Evolutionary conservation across 1,139 yeast genomes (phyloP).

Genomic region (Suhomyces anneliseae): DNA sequence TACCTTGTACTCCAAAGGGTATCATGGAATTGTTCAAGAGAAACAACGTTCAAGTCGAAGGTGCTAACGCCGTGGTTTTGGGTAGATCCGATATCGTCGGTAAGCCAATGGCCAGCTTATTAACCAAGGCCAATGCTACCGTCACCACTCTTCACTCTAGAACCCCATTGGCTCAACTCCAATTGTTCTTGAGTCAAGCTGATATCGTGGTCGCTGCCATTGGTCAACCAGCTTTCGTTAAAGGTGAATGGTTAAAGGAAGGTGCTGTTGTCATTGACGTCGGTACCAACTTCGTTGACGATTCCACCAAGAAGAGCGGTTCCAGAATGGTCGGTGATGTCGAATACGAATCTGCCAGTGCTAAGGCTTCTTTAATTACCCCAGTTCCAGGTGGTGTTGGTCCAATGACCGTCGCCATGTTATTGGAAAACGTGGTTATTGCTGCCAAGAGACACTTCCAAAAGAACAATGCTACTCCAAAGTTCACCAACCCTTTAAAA

Average conservation of each 20-base stretch:
- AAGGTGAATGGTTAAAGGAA: slow-evolving; percentile 70
- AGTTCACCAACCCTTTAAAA: slow-evolving; percentile 53
- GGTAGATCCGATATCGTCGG: slow-evolving; percentile 87
- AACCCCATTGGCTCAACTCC: slow-evolving; percentile 58
- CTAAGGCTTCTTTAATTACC: slow-evolving; percentile 62
- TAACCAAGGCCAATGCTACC: slow-evolving; percentile 71
- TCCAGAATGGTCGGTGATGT: slow-evolving; percentile 75
- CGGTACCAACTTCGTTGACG: slow-evolving; percentile 74
- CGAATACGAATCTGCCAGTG: slow-evolving; percentile 57
- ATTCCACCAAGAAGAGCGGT: slow-evolving; percentile 55
- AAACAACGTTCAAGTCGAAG: slow-evolving; percentile 62
- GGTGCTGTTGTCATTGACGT: slow-evolving; percentile 76
- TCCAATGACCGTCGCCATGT: slow-evolving; percentile 89
- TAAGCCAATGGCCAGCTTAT: slow-evolving; percentile 72
- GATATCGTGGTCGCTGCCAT: slow-evolving; percentile 79
- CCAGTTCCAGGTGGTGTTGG: slow-evolving; percentile 93
- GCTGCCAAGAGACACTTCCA: slow-evolving; percentile 67
- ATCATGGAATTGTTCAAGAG: slow-evolving; percentile 73
- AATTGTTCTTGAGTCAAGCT: slow-evolving; percentile 59
- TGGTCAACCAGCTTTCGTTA: slow-evolving; percentile 68
- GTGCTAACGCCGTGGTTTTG: slow-evolving; percentile 75
- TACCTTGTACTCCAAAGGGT: slow-evolving; percentile 98
- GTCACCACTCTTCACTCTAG: slow-evolving; percentile 81
- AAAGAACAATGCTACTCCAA: slow-evolving; percentile 48
- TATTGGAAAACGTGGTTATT: slow-evolving; percentile 78